Evolutionary conservation across 1,139 yeast genomes (phyloP).

Genomic region (Arxiozyma bovina): DNA sequence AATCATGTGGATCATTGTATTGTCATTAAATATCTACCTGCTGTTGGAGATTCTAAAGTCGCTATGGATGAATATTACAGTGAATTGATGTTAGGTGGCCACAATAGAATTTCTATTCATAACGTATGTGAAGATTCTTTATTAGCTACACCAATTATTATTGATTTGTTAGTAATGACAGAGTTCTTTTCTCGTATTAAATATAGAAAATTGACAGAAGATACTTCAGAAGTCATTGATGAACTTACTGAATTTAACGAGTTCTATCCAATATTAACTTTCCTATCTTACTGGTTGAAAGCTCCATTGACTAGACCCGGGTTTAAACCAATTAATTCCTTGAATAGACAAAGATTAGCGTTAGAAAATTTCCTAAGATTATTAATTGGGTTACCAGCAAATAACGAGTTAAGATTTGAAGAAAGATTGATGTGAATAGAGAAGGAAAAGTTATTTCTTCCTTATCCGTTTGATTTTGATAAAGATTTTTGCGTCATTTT

Average conservation of each 20-base stretch:
- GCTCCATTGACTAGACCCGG: conserved; percentile 93
- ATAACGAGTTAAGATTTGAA: conserved; percentile 88
- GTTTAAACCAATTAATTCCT: conserved; percentile 81
- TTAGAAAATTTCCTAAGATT: conserved; percentile 85
- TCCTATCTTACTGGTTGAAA: conserved; percentile 91
- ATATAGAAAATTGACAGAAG: conserved; percentile 45
- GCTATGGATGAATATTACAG: conserved; percentile 98
- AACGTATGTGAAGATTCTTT: conserved; percentile 95
- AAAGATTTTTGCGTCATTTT: background rate
- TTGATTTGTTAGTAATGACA: conserved; percentile 81
- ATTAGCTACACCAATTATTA: conserved; percentile 88
- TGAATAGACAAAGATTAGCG: conserved; percentile 90
- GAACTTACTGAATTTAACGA: conserved; percentile 43
- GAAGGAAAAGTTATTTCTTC: no score
- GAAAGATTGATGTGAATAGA: conserved; percentile 49
- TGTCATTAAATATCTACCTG: conserved; percentile 87
- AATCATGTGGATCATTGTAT: conserved; percentile 79
- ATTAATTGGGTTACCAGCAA: conserved; percentile 81
- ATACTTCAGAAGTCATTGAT: conserved; percentile 28
- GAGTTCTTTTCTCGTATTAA: conserved; percentile 84
- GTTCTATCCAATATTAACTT: conserved; percentile 78
- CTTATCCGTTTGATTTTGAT: background rate
- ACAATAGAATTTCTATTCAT: conserved; percentile 86
- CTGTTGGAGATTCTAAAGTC: conserved; percentile 93
- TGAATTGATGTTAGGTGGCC: conserved; percentile 96